These are phyloP conservation scores for Pseudogymnoascus sp. DNA, from an alignment of 2,329 filamentous ascomycete species.

Conservation along the genomic window DNA sequence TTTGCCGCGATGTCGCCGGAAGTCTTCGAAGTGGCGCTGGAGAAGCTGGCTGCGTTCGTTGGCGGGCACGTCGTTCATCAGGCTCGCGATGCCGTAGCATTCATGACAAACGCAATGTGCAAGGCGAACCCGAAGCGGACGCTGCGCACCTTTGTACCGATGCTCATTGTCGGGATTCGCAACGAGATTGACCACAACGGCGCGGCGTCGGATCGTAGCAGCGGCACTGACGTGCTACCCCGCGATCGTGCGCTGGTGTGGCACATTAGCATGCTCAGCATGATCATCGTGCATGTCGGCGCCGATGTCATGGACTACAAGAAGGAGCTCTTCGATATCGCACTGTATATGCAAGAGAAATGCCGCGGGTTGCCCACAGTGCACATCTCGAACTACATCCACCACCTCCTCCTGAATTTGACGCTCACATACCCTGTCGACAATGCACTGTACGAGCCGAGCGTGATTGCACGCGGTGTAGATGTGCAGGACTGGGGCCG, in stretches of 20 bases:
- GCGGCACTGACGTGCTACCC: conserved; percentile 85
- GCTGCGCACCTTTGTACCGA: conserved; percentile 80
- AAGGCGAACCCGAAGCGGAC: conserved; percentile 94
- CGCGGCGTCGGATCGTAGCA: conserved; percentile 88
- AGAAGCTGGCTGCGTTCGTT: conserved; percentile 88
- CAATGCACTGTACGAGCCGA: conserved; percentile 77
- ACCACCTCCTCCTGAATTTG: conserved; percentile 88
- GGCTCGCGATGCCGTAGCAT: conserved; percentile 94
- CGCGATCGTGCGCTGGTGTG: conserved; percentile 89
- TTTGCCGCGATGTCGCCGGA: conserved; percentile 87
- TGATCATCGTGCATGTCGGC: conserved; percentile 96
- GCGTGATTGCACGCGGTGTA: conserved; percentile 61
- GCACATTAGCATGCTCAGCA: conserved; percentile 94
- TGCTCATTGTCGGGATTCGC: conserved; percentile 83
- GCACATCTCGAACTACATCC: conserved; percentile 94
- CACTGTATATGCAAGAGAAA: conserved; percentile 91
- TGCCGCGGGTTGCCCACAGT: conserved; percentile 91
- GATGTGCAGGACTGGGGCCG: conserved; percentile 78
- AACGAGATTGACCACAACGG: conserved; percentile 97
- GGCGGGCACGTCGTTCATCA: conserved; percentile 94
- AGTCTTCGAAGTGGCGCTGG: conserved; percentile 82
- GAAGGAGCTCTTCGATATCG: conserved; percentile 81
- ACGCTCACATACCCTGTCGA: conserved; percentile 93
- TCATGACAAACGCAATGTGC: conserved; percentile 92
- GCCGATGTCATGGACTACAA: conserved; percentile 83